Conservation (phyloP, 495 filamentous ascomycete species). For the Saxophila tyrrhenica region DNA sequence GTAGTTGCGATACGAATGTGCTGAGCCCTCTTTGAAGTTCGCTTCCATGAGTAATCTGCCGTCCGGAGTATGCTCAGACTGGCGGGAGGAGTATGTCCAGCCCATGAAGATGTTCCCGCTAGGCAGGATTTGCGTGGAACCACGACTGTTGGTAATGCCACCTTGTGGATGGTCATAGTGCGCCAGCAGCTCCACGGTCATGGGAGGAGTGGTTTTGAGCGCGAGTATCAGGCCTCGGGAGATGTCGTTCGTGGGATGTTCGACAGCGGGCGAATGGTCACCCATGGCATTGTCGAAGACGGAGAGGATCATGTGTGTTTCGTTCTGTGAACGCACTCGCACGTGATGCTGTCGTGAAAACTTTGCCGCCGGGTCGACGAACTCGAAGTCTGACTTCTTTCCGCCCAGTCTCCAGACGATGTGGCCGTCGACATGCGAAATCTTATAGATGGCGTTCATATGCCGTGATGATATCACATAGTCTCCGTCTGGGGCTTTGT, state of each 20-base stretch:
- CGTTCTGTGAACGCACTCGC: not conserved
- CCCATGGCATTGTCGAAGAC: conserved; percentile 24
- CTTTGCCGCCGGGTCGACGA: not conserved
- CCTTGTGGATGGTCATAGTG: not conserved
- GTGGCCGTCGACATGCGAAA: conserved; percentile 19
- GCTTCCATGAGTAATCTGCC: conserved; percentile 21
- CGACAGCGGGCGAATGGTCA: not conserved
- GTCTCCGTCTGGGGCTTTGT: conserved; percentile 23
- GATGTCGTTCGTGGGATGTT: not conserved
- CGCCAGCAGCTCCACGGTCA: not conserved
- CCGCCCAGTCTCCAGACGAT: conserved; percentile 24
- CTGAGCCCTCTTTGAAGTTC: conserved; percentile 16
- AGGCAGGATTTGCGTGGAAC: conserved; percentile 19
- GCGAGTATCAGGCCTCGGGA: conserved; percentile 8
- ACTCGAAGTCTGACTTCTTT: conserved; percentile 17
- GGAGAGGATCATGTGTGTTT: conserved; percentile 11
- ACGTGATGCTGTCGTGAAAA: not conserved
- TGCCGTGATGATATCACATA: conserved; percentile 22
- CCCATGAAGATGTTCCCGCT: conserved; percentile 22
- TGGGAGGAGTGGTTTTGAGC: not conserved
- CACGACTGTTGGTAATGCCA: conserved; percentile 1
- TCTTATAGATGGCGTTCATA: conserved; percentile 18
- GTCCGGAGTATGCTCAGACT: conserved; percentile 16
- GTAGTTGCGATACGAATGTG: conserved; percentile 18
- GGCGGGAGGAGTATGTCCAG: conserved; percentile 13